Conservation (phyloP, 306 rosid species). For the Potentilla sterilis region DNA sequence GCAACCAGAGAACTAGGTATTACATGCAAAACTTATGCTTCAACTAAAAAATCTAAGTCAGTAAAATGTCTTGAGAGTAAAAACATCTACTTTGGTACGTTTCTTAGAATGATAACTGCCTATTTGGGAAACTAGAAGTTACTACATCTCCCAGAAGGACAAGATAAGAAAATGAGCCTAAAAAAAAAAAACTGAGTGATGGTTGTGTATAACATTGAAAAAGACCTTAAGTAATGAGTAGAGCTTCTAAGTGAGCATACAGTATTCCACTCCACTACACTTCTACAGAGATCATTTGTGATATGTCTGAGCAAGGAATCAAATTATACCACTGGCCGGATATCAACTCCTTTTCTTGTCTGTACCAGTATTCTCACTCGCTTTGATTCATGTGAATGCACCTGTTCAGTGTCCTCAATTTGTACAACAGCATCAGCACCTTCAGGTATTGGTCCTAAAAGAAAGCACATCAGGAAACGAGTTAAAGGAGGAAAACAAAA, state of each 20-base stretch:
- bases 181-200: no score
- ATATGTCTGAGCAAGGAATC: background rate
- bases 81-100: background rate
- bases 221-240: background rate
- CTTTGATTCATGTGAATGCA: constrained; percentile 34
- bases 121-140: background rate
- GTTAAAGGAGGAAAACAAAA: background rate
- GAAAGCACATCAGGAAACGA: constrained; percentile 7
- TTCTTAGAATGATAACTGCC: background rate
- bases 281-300: constrained; percentile 4
- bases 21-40: background rate
- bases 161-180: no score
- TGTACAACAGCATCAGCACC: constrained; percentile 98
- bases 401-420: constrained; percentile 76
- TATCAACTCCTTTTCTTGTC: constrained; percentile 62
- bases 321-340: constrained; percentile 76
- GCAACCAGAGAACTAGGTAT: background rate
- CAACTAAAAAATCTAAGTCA: background rate
- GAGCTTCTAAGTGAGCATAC: background rate
- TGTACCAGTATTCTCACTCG: constrained; percentile 54
- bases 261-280: background rate
- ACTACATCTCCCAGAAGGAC: no score
- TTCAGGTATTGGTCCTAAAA: constrained; percentile 85
- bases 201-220: no score
- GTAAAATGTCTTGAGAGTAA: background rate